A percentile compares a stretch with the other conserved stretches of the same genome.
These are phyloP conservation scores for Dissophora globulifera DNA, from an alignment of 192 early-diverging fungal genomes.

Conservation along the genomic window DNA sequence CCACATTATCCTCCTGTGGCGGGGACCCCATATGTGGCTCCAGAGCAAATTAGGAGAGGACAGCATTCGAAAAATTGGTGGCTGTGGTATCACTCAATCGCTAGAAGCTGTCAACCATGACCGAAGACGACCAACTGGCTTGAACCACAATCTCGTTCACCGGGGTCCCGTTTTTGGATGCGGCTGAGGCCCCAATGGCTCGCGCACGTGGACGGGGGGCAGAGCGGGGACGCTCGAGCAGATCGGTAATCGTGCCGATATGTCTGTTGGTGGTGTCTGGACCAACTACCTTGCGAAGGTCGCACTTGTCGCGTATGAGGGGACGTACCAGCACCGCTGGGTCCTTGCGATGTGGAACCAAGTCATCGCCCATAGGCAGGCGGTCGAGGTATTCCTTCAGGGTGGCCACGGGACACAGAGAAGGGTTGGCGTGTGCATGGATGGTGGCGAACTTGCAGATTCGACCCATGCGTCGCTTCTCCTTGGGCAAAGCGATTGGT, in stretches of 20 bases:
- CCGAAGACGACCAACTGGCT: conserved; percentile 9
- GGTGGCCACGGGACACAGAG: not conserved
- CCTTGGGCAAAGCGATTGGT: not conserved
- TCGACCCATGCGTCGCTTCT: not conserved
- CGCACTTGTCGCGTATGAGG: not conserved
- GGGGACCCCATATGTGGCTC: too few species aligned
- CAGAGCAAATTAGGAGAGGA: too few species aligned
- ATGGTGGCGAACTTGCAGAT: conserved; percentile 4
- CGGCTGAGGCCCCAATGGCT: not conserved
- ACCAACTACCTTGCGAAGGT: not conserved
- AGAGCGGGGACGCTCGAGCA: not conserved
- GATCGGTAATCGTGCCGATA: not conserved
- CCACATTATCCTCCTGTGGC: too few species aligned
- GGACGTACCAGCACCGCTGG: not conserved
- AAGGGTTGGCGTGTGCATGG: not conserved
- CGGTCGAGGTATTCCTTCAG: not conserved
- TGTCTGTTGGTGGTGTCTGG: not conserved
- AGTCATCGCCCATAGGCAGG: not conserved
- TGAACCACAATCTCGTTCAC: not conserved
- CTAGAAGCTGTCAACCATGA: too few species aligned
- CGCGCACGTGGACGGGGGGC: not conserved
- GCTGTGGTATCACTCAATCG: too few species aligned
- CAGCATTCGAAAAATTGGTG: too few species aligned
- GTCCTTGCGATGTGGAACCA: conserved; percentile 1
- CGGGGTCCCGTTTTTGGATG: not conserved